Percentiles rank a stretch among this genome's conserved stretches.
Conservation (phyloP, 164 flowering plant species). For the Magnolia kwangsiensis region DNA sequence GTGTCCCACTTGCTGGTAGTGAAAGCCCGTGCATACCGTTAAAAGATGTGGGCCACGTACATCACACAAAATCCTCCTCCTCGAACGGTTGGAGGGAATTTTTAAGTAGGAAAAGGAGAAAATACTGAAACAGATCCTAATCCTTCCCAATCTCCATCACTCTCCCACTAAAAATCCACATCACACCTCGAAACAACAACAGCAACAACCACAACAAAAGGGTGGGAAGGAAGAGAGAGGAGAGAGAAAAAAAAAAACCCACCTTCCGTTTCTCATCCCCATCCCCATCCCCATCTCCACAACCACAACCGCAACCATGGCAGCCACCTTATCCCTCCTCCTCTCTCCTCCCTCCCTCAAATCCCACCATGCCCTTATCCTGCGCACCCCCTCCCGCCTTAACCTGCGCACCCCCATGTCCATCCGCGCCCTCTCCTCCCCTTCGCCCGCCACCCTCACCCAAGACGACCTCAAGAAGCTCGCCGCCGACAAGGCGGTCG, state of each 20-base stretch:
- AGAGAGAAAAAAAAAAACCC: neutral
- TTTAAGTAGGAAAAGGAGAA: too few species aligned
- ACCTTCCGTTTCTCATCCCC: neutral
- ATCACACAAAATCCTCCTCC: too few species aligned
- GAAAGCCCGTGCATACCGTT: too few species aligned
- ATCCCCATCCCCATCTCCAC: neutral
- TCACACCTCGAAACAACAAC: too few species aligned
- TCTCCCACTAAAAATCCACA: too few species aligned
- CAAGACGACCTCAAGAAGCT: slow-evolving; percentile 14
- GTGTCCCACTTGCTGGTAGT: too few species aligned
- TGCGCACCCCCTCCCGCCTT: neutral
- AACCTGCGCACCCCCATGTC: slow-evolving; percentile 3
- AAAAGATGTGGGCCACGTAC: too few species aligned
- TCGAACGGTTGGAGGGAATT: too few species aligned
- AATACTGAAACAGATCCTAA: too few species aligned
- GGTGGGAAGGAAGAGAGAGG: neutral
- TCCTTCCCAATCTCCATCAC: too few species aligned
- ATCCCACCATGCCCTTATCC: neutral
- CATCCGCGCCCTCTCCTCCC: slow-evolving; percentile 3
- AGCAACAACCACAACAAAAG: neutral
- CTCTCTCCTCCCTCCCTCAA: neutral
- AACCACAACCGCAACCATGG: neutral
- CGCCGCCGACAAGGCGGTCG: slow-evolving; percentile 18
- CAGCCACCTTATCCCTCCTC: slow-evolving; percentile 6
- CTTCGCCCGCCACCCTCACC: slow-evolving; percentile 5